Evolutionary conservation across 1,284 basidiomycete genomes (phyloP), one percentile per base, ranked within the genome.

Genomic region (Irpex sp.): DNA sequence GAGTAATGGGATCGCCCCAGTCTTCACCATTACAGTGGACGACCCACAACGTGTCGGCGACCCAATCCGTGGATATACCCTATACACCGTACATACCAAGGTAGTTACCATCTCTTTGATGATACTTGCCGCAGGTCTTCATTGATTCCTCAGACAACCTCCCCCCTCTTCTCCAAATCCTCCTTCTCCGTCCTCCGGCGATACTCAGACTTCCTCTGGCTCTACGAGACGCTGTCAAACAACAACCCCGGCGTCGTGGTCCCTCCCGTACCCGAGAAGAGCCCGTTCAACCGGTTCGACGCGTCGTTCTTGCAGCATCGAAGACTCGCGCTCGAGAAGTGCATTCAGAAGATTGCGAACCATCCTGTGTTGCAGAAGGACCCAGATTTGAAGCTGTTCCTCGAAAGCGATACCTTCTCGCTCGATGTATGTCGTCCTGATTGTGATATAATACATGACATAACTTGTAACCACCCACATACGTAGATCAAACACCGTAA

Each of bases 181-280:
- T 80, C 87, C 1, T 94, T 96, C 73, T 95, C 95, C 3, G 95
- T 97, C 43, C 86, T 99, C 5, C 86, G 97, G 17, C 89, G 97
- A 21, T 99, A 97, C 76, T 94, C 93, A 19, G 97, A 99, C 76
- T 99, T 99, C 72, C 83, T 98, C 19, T 99, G 97, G 97, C 78
- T 99, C 0, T 97, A 94, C 74, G 95, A 97, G 70, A 89, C 90
- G 0, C 83, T 99, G 0, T 91, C 90, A 0, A 74, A 81, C 69
- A 98, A 98, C 78, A 98, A 99, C 71, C 96, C 97, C 1, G 97
- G 97, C 3, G 95, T 98, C 4, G 92, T 99, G 57, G 94, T 99
- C 0, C 97, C 97, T 3, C 96, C 97, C 0, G 93, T 94, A 1
- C 97, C 97, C 0, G 97, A 97, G 76, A 99, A 99, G 81, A 95